Evolutionary conservation across 257 asterid species (phyloP), one percentile per base, ranked within the genome.

Genomic region (Nicotiana obtusifolia): DNA sequence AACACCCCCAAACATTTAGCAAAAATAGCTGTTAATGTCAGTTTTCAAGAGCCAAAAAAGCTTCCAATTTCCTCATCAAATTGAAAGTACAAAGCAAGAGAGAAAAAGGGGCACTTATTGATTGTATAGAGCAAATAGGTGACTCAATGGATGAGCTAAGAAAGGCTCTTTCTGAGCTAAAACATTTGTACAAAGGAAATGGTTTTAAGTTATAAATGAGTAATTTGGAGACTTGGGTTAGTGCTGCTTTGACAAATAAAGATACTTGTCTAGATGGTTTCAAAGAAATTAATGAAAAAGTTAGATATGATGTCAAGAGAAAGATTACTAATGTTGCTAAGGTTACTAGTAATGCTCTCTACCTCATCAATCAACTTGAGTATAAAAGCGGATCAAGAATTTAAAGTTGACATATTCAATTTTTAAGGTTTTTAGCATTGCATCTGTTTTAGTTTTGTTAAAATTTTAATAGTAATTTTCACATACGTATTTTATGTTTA

Each of bases 211-310:
- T 95, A 89, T 95, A 91, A 89, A 91, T 95, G 97, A 94, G 91
- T 84, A 94, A 95, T 77, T 95, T 87, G 28, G 90, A 94, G 90
- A 95, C 98, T 44, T 95, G 98, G 97, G 96, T 91, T 2, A 94
- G 98, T 87, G 99, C 97, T 61, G 96, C 97, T 30, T 75, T 95
- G 86, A 95, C 95, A 19, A 81, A 95, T 47, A 98, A 95, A 78
- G 96, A 95, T 64, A 95, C 97, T n/a, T 94, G 99, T 49, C 92
- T 94, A 56, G 97, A 91, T 83, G 99, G 98, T 15, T 95, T 94
- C 82, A 89, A 85, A 87, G 98, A 94, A 77, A 81, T 91, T 81
- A 35, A 83, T 78, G 93, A 86, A 8, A 81, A 87, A 47, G 86
- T 91, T 10, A 84, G 97, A 66, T 82, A 93, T 20, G 97, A 91